phyloP scores from a whole-genome alignment of 371 early-diverging fungal species.

The Rhizopus delemar region DNA sequence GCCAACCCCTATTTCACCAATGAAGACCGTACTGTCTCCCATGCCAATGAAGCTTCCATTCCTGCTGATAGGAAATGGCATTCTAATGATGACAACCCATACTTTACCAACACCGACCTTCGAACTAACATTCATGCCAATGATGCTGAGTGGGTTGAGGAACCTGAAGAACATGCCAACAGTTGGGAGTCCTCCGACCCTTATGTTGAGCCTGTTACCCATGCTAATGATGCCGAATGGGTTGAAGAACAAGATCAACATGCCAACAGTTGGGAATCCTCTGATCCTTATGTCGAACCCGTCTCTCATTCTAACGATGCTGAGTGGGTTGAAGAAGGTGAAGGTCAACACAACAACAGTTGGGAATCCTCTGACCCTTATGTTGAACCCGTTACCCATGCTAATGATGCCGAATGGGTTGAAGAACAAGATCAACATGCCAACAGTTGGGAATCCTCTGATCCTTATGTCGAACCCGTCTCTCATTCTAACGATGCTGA shows the following conservation, averaged over 20 bases:
- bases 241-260: slow-evolving; percentile 4
- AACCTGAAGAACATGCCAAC: slow-evolving; percentile 14
- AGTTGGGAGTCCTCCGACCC: slow-evolving; percentile 14
- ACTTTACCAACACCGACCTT: slow-evolving; percentile 35
- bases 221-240: slow-evolving; percentile 22
- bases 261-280: slow-evolving; percentile 15
- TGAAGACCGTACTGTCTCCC: slow-evolving; percentile 7
- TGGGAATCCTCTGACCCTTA: background rate
- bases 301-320: slow-evolving; percentile 1
- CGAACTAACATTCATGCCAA: slow-evolving; percentile 3
- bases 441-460: slow-evolving; percentile 8
- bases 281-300: slow-evolving; percentile 10
- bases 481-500: slow-evolving; percentile 15
- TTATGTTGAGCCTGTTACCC: slow-evolving; percentile 5
- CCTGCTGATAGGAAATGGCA: slow-evolving; percentile 3
- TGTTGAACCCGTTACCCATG: background rate
- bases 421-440: slow-evolving; percentile 10
- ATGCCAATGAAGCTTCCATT: background rate
- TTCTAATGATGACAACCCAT: slow-evolving; percentile 18
- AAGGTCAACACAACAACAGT: background rate
- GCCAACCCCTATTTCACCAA: slow-evolving; percentile 22
- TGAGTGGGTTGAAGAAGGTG: slow-evolving; percentile 15
- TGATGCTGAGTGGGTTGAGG: slow-evolving; percentile 19
- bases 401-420: slow-evolving; percentile 3
- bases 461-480: background rate